phyloP scores from a whole-genome alignment of 2,329 filamentous ascomycete genomes.

The Fusarium heterosporum region DNA sequence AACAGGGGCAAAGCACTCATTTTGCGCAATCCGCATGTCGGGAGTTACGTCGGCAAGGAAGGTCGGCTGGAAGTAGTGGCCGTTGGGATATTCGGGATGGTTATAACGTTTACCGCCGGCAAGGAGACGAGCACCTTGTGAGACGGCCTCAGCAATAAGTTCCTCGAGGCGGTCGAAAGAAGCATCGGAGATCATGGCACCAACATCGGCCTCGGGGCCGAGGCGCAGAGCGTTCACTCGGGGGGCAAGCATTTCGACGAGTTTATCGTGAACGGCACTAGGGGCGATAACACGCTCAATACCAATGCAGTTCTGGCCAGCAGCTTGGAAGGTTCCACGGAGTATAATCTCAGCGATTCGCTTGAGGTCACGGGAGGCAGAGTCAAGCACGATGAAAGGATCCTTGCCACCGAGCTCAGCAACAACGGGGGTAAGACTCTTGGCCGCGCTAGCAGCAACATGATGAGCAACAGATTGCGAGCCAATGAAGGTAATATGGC shows the following conservation, averaged over 20 bases:
- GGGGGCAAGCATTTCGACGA: conserved; percentile 77
- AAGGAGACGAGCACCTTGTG: conserved; percentile 81
- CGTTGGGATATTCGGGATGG: conserved; percentile 79
- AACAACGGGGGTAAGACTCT: conserved; percentile 85
- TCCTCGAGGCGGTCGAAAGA: conserved; percentile 80
- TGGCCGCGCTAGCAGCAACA: conserved; percentile 88
- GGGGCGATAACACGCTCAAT: conserved; percentile 92
- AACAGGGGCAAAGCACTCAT: conserved; percentile 93
- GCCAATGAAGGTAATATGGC: conserved; percentile 96
- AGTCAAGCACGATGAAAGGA: conserved; percentile 88
- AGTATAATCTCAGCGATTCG: conserved; percentile 86
- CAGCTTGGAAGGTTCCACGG: conserved; percentile 92
- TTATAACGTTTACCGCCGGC: conserved; percentile 78
- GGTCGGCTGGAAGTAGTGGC: conserved; percentile 94
- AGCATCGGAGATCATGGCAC: conserved; percentile 86
- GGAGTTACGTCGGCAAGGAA: conserved; percentile 90
- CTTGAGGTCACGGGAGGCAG: conserved; percentile 72
- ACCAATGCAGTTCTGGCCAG: conserved; percentile 97
- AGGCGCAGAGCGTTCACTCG: conserved; percentile 80
- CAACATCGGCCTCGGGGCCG: conserved; percentile 83
- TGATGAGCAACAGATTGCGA: conserved; percentile 87
- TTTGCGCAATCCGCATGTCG: conserved; percentile 86
- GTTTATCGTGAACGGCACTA: conserved; percentile 77
- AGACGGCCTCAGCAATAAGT: conserved; percentile 81
- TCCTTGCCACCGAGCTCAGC: conserved; percentile 97